Conservation (phyloP, 768 basidiomycete genomes). For the Clitopilus passeckerianus region DNA sequence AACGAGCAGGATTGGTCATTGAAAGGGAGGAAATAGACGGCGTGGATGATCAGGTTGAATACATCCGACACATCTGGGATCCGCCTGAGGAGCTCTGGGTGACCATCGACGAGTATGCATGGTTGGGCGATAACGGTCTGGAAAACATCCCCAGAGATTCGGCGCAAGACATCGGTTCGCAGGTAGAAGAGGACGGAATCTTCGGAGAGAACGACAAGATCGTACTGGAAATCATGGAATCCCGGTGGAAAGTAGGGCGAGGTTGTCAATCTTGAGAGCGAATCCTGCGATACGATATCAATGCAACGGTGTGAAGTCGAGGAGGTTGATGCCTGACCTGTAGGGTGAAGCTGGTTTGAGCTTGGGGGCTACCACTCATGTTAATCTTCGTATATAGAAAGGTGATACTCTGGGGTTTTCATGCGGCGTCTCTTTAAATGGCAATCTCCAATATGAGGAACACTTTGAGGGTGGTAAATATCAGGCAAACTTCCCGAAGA, state of each 20-base stretch:
- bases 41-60: conserved; percentile 50
- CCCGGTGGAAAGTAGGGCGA: conserved; percentile 22
- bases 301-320: too few relatives aligned
- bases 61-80: conserved; percentile 37
- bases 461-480: too few relatives aligned
- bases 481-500: too few relatives aligned
- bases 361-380: too few relatives aligned
- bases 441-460: too few relatives aligned
- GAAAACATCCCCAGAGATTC: not conserved
- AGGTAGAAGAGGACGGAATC: conserved; percentile 24
- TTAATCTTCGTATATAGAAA: too few relatives aligned
- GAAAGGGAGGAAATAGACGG: conserved; percentile 43
- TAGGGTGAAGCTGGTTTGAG: too few relatives aligned
- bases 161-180: conserved; percentile 11
- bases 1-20: conserved; percentile 45
- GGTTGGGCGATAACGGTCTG: conserved; percentile 1
- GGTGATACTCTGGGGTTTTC: too few relatives aligned
- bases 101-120: conserved; percentile 11
- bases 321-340: too few relatives aligned
- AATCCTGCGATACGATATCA: too few relatives aligned
- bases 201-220: conserved; percentile 17
- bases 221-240: conserved; percentile 14
- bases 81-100: conserved; percentile 15
- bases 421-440: too few relatives aligned
- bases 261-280: not conserved